Evolutionary conservation across 2,329 filamentous ascomycete genomes (phyloP), one percentile per base, ranked within the genome.

Genomic region (Botrytis galanthina): DNA sequence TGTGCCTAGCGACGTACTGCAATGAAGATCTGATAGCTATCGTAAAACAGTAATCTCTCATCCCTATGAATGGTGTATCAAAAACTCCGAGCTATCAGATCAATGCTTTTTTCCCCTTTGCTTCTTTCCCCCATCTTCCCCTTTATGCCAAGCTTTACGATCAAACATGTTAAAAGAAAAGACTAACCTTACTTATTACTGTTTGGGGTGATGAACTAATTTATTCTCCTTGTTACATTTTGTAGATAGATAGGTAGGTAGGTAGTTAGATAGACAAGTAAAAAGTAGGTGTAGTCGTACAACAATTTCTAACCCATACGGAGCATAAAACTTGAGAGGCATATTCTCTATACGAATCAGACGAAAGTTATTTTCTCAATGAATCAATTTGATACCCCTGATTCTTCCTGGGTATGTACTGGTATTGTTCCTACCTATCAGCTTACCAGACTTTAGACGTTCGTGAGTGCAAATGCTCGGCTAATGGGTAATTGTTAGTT

Each of bases 11-110:
- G 12, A 39, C 59, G 59, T 12, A 61, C 7, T 26, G 35, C 35
- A 39, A 39, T 14, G 60, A 62, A 62, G 60, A 62, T 62, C 60
- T 62, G 60, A 60, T 35, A 60, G 57, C 32, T 12, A 60, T 60
- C 57, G 29, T 60, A 35, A 60, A 60, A 60, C 32, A 32, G 57
- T 60, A 60, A n/a, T n/a, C 5, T 48, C 29, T 66, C 3, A 48
- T 48, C 42, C 42, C 37, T n/a, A 62, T 42, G 37, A 62, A 62
- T n/a, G 22, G 44, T 48, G 44, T 51, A 37, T 51, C 63, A 37
- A 66, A 66, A 66, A 48, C 63, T 46, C 63, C 32, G 32, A 67
- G 37, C 16, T 39, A 39, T 62, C 12, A 37, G 44, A 67, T 46
- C 44, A 67, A 20, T 51, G 44, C 32, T 37, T 37, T 67, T 35